These are phyloP conservation scores for Cenchrus americanus DNA, from an alignment of 176 grass and related monocot genomes.

Conservation along the genomic window DNA sequence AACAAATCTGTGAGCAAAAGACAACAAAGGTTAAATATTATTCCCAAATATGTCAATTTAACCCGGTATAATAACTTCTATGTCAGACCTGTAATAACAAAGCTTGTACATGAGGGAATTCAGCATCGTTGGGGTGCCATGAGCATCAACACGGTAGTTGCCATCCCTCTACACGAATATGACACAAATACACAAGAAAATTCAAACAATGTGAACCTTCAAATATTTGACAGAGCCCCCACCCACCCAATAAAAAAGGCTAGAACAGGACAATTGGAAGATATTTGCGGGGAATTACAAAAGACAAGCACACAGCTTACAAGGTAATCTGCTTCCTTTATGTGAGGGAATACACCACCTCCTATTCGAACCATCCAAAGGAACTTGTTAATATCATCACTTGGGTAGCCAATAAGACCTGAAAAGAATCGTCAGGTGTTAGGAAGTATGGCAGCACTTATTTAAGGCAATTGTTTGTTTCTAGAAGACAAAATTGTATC, in stretches of 20 bases:
- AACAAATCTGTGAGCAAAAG: conserved; percentile 68
- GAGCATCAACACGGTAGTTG: conserved; percentile 91
- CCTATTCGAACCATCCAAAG: conserved; percentile 99
- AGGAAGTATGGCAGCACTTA: conserved; percentile 33
- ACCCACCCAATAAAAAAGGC: not conserved
- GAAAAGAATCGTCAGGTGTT: conserved; percentile 36
- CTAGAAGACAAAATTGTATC: conserved; percentile 1
- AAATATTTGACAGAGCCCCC: not conserved
- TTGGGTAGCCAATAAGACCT: conserved; percentile 99
- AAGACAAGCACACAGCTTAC: conserved; percentile 57
- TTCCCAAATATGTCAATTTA: conserved; percentile 27
- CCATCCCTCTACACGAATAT: conserved; percentile 76
- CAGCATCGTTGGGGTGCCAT: conserved; percentile 90
- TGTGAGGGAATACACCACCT: conserved; percentile 98
- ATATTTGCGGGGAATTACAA: not conserved
- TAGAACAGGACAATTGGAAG: not conserved
- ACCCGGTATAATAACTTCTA: not conserved
- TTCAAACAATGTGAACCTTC: not conserved
- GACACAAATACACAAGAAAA: not conserved
- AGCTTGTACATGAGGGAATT: conserved; percentile 99
- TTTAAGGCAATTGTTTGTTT: conserved; percentile 25
- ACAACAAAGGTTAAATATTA: conserved; percentile 23
- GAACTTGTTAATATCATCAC: conserved; percentile 99
- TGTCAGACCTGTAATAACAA: conserved; percentile 91
- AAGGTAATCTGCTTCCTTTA: conserved; percentile 99